phyloP scores from a whole-genome alignment of 1,139 yeast genomes.

The Geotrichum fermentans region DNA sequence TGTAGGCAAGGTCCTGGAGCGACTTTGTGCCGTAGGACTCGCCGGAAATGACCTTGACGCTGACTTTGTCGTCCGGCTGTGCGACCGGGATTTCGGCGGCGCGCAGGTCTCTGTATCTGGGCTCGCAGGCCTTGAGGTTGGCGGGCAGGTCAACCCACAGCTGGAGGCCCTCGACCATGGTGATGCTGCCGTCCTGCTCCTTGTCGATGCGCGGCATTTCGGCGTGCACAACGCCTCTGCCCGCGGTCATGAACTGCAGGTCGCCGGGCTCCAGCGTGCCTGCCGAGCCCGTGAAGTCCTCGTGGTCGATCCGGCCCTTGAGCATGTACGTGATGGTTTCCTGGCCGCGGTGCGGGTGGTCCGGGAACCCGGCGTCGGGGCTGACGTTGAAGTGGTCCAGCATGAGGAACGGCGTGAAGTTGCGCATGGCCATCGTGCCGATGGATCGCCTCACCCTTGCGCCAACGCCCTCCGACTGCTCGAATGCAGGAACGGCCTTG shows the following conservation, averaged over 20 bases:
- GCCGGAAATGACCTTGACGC: conserved; percentile 74
- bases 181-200: conserved; percentile 37
- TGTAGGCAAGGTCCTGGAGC: conserved; percentile 67
- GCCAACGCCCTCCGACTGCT: conserved; percentile 87
- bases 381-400: conserved; percentile 68
- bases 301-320: conserved; percentile 80
- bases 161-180: conserved; percentile 63
- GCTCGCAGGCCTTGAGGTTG: conserved; percentile 59
- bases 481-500: conserved; percentile 59
- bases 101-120: conserved; percentile 76
- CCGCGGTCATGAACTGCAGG: conserved; percentile 93
- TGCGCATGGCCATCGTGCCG: conserved; percentile 62
- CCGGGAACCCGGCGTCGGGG: conserved; percentile 79
- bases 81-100: conserved; percentile 63
- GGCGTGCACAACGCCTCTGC: conserved; percentile 79
- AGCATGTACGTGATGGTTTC: conserved; percentile 77
- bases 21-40: conserved; percentile 71
- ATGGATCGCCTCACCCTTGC: conserved; percentile 80
- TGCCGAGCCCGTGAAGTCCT: conserved; percentile 80
- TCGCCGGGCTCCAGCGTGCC: conserved; percentile 83
- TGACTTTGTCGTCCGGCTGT: conserved; percentile 62
- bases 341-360: conserved; percentile 90
- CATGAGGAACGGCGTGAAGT: conserved; percentile 79
- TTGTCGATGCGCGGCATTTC: conserved; percentile 73
- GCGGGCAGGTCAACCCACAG: conserved; percentile 89